A percentile compares a stretch with the other conserved stretches of the same genome.
Conservation (phyloP, 2,329 filamentous ascomycete genomes). For the Nigrospora osmanthi region DNA sequence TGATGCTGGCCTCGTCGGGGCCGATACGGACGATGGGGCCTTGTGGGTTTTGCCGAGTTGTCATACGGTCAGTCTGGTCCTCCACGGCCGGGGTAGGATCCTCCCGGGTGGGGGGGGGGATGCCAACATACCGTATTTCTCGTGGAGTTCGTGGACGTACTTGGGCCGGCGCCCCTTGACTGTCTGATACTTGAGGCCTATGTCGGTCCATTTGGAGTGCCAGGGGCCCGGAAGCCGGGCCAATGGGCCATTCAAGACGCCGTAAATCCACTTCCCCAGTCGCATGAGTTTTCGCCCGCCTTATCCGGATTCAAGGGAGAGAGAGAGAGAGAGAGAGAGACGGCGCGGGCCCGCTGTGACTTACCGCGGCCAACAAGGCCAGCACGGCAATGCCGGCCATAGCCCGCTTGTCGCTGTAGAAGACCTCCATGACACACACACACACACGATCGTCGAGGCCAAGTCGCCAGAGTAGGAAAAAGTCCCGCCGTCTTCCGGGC, state of each 20-base stretch:
- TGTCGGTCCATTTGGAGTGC: conserved; percentile 3
- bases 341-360: not conserved
- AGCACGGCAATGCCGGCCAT: not conserved
- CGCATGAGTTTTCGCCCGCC: not conserved
- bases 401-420: not conserved
- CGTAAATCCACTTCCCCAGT: not conserved
- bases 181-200: not conserved
- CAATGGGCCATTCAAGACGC: not conserved
- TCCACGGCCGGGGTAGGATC: not conserved
- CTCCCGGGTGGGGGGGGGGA: no score
- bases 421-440: not conserved
- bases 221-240: conserved; percentile 4
- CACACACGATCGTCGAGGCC: no score
- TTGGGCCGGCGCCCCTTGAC: not conserved
- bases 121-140: conserved; percentile 2
- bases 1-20: conserved; percentile 16
- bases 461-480: no score
- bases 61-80: not conserved
- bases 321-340: no score
- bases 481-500: no score
- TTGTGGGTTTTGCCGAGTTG: not conserved
- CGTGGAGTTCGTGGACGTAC: conserved; percentile 3
- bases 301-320: not conserved
- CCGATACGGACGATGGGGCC: conserved; percentile 11
- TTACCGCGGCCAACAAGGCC: not conserved